Evolutionary conservation across 495 filamentous ascomycete species (phyloP).

Genomic region (Neurospora discreta): DNA sequence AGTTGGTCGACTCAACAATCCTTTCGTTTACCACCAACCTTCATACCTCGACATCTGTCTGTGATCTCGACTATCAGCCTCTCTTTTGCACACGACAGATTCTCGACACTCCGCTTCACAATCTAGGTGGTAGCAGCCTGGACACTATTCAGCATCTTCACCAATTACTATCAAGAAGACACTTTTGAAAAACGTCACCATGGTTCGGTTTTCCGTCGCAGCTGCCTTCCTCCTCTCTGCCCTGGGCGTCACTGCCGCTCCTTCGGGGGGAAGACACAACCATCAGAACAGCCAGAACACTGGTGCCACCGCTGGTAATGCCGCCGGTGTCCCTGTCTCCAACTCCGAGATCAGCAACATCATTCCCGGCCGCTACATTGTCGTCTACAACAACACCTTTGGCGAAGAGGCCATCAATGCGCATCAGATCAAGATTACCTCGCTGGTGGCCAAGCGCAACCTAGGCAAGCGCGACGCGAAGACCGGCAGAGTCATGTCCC

Average conservation of each 20-base stretch:
- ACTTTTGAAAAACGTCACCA: constrained; percentile 1
- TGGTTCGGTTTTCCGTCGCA: constrained; percentile 20
- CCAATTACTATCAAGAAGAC: not conserved
- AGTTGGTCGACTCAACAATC: not conserved
- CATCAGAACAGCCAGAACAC: not conserved
- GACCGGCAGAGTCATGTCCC: constrained; percentile 29
- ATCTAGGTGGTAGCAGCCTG: not conserved
- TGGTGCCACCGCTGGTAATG: constrained; percentile 15
- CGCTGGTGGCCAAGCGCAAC: constrained; percentile 37
- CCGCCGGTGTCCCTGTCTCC: constrained; percentile 28
- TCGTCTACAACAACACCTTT: constrained; percentile 39
- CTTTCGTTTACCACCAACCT: not conserved
- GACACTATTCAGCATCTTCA: not conserved
- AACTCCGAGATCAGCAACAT: constrained; percentile 27
- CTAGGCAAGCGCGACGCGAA: constrained; percentile 28
- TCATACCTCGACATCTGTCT: not conserved
- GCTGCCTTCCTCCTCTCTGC: constrained; percentile 22
- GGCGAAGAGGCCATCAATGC: constrained; percentile 27
- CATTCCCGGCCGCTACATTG: constrained; percentile 38
- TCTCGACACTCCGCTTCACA: not conserved
- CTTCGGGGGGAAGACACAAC: constrained; percentile 4
- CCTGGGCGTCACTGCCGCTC: constrained; percentile 19
- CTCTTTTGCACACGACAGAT: not conserved
- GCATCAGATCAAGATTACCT: constrained; percentile 30
- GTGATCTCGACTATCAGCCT: not conserved